Percentiles rank a stretch among this genome's conserved stretches.
Evolutionary conservation across 1,139 yeast species (phyloP).

Genomic region (Candida gigantensis): DNA sequence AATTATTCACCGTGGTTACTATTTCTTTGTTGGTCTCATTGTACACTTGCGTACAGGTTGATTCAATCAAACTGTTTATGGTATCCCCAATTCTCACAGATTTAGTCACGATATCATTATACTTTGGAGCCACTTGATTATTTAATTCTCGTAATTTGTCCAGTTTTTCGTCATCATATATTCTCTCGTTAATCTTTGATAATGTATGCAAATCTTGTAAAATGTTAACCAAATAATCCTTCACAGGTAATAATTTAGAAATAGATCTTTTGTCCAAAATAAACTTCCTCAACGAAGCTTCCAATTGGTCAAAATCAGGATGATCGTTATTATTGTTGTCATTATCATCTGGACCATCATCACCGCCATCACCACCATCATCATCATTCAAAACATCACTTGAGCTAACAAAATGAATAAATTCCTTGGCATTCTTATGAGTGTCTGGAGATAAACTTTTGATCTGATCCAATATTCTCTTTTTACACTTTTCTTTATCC

Average conservation of each 20-base stretch:
- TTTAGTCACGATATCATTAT: constrained; percentile 53
- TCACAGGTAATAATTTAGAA: constrained; percentile 91
- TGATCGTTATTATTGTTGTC: constrained; percentile 21
- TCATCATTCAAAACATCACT: constrained; percentile 38
- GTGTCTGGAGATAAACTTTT: constrained; percentile 87
- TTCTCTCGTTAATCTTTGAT: constrained; percentile 59
- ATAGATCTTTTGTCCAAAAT: constrained; percentile 85
- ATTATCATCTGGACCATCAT: constrained; percentile 29
- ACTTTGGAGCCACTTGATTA: constrained; percentile 59
- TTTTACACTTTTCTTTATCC: constrained; percentile 76
- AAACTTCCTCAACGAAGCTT: constrained; percentile 81
- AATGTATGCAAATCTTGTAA: constrained; percentile 64
- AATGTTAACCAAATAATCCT: constrained; percentile 73
- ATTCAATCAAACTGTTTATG: constrained; percentile 65
- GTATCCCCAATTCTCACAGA: constrained; percentile 58
- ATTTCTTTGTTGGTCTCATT: constrained; percentile 60
- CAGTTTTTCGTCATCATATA: constrained; percentile 51
- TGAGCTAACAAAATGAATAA: constrained; percentile 92
- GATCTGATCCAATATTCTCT: constrained; percentile 83
- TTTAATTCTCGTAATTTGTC: constrained; percentile 50
- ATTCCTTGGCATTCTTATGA: constrained; percentile 79
- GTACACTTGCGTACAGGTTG: constrained; percentile 58
- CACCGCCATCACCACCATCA: constrained; percentile 24
- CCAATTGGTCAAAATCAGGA: constrained; percentile 82
- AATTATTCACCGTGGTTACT: constrained; percentile 50